A percentile compares a stretch with the other conserved stretches of the same genome.
Conservation (phyloP, 305 asterid species). For the Fraxinus sp. region DNA sequence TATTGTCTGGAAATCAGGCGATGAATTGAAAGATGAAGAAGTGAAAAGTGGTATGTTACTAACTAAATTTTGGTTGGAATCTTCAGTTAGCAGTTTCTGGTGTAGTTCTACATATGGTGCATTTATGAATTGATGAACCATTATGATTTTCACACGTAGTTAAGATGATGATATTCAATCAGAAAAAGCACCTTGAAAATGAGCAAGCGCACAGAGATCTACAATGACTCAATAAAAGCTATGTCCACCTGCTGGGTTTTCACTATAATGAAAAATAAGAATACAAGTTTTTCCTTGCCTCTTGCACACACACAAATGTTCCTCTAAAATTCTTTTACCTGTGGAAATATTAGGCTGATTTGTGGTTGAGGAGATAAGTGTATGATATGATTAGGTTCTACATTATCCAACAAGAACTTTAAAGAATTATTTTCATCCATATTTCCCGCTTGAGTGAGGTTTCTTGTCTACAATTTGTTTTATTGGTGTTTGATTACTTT, state of each 20-base stretch:
- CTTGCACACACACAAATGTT: not conserved
- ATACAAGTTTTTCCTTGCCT: not conserved
- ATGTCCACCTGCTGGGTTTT: not conserved
- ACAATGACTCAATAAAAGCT: not conserved
- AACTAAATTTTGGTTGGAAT: not conserved
- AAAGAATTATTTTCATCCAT: not conserved
- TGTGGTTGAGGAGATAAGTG: not conserved
- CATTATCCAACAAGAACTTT: not conserved
- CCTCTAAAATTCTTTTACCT: not conserved
- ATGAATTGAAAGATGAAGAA: slow-evolving; percentile 49
- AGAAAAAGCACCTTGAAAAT: not conserved
- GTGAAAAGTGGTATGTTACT: slow-evolving; percentile 34
- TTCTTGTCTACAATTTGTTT: not conserved
- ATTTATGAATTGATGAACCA: not conserved
- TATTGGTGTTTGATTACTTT: not conserved
- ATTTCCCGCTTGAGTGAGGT: not conserved
- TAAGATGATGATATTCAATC: not conserved
- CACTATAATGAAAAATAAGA: not conserved
- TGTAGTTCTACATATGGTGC: not conserved
- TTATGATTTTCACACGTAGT: not conserved
- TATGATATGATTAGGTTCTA: not conserved
- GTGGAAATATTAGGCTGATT: not conserved
- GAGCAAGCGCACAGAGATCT: not conserved
- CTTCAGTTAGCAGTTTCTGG: not conserved
- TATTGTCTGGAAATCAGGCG: slow-evolving; percentile 73